These are phyloP conservation scores for Volvox reticuliferus DNA, from an alignment of 139 green algal species.

Conservation along the genomic window DNA sequence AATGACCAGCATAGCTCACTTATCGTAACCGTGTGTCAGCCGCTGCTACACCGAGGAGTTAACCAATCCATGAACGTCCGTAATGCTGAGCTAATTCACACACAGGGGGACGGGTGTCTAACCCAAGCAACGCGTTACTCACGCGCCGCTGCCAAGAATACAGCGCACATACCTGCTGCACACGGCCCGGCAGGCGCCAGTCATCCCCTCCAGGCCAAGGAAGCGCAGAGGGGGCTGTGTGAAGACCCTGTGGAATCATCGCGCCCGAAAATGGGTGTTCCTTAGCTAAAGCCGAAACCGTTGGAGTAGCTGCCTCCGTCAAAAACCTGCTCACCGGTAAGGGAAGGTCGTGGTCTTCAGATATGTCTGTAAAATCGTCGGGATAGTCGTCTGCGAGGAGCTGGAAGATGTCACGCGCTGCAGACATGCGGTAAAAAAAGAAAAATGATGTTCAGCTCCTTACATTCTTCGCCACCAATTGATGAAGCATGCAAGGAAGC, in stretches of 20 bases:
- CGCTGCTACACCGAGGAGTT: no score
- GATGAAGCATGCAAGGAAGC: neutral
- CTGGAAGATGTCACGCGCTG: neutral
- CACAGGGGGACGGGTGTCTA: no score
- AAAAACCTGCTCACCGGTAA: neutral
- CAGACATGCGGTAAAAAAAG: constrained; percentile 7
- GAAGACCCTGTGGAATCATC: neutral
- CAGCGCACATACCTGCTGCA: neutral
- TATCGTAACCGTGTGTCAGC: no score
- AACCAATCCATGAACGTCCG: no score
- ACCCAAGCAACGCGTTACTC: no score
- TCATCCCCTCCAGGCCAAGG: neutral
- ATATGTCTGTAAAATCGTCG: constrained; percentile 13
- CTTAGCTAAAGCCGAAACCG: neutral
- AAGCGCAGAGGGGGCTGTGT: neutral
- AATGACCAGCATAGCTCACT: no score
- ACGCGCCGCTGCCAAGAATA: no score
- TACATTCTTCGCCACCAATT: neutral
- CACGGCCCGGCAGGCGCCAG: constrained; percentile 3
- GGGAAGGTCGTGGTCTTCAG: constrained; percentile 12
- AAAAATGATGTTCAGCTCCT: neutral
- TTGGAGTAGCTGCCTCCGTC: neutral
- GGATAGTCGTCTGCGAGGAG: constrained; percentile 9
- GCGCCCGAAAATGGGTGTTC: neutral
- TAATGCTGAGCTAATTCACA: no score